Conservation (phyloP, 345 rosid genomes). For the Gossypium sturtianum region DNA sequence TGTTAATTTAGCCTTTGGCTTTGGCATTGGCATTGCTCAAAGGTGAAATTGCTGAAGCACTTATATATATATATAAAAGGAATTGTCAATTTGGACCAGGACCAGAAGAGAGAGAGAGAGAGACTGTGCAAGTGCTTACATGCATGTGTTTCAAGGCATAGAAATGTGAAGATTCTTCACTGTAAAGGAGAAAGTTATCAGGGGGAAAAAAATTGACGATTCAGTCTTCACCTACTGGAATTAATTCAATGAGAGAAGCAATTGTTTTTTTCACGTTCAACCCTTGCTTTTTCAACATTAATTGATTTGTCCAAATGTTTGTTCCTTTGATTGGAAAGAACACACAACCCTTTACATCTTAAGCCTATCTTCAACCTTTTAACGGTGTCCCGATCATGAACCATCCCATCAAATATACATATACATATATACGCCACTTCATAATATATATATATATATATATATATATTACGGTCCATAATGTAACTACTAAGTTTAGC, state of each 20-base stretch:
- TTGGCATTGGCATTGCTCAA: neutral
- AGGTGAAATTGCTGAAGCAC: neutral
- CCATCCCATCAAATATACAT: slow-evolving; percentile 8
- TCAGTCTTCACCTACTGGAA: neutral
- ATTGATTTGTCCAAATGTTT: slow-evolving; percentile 12
- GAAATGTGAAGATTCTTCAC: slow-evolving; percentile 17
- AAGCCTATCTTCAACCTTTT: neutral
- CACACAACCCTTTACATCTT: neutral
- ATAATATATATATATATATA: neutral
- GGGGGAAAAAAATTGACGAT: neutral
- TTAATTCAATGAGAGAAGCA: slow-evolving; percentile 7
- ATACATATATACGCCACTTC: neutral
- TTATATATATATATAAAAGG: neutral
- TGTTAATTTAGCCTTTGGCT: neutral
- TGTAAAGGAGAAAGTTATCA: slow-evolving; percentile 14
- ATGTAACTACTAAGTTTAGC: too few relatives aligned
- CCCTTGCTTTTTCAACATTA: neutral
- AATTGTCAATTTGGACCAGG: neutral
- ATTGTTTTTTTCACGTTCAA: slow-evolving; percentile 9
- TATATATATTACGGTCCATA: neutral
- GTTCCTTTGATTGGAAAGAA: slow-evolving; percentile 10
- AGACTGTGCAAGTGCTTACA: neutral
- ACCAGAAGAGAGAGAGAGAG: slow-evolving; percentile 2
- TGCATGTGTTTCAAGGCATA: slow-evolving; percentile 18
- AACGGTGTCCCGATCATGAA: neutral